A percentile compares a stretch with the other conserved stretches of the same genome.
These are phyloP conservation scores for Colletotrichum spaethianum DNA, from an alignment of 2,329 filamentous ascomycete genomes.

Conservation along the genomic window DNA sequence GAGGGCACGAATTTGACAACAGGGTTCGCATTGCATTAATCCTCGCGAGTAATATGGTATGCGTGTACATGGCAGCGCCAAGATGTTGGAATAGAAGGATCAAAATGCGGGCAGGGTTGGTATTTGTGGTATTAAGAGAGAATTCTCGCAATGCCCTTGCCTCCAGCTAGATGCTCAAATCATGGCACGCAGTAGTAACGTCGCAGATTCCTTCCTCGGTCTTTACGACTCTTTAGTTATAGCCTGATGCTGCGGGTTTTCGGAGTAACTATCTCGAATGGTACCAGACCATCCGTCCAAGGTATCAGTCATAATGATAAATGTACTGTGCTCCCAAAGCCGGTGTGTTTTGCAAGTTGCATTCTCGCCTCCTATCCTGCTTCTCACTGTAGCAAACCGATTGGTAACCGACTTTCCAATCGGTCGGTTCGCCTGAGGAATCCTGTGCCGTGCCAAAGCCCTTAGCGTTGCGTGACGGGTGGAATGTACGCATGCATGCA, in stretches of 20 bases:
- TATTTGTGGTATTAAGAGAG: not conserved
- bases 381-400: not conserved
- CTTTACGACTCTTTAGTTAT: not conserved
- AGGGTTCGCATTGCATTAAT: no score
- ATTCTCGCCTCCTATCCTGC: not conserved
- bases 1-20: not conserved
- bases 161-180: not conserved
- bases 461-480: not conserved
- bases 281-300: not conserved
- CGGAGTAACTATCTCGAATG: no score
- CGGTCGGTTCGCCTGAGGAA: not conserved
- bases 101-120: no score
- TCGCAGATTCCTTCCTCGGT: not conserved
- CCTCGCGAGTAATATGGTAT: not conserved
- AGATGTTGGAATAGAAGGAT: not conserved
- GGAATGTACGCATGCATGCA: not conserved
- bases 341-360: not conserved
- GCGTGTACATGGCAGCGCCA: not conserved
- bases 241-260: no score
- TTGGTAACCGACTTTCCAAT: not conserved
- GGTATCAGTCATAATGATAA: no score
- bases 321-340: not conserved
- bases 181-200: not conserved
- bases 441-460: not conserved
- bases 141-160: not conserved